Base-by-base conservation (phyloP, 768 basidiomycete species). In the Mycena maculata region DNA sequence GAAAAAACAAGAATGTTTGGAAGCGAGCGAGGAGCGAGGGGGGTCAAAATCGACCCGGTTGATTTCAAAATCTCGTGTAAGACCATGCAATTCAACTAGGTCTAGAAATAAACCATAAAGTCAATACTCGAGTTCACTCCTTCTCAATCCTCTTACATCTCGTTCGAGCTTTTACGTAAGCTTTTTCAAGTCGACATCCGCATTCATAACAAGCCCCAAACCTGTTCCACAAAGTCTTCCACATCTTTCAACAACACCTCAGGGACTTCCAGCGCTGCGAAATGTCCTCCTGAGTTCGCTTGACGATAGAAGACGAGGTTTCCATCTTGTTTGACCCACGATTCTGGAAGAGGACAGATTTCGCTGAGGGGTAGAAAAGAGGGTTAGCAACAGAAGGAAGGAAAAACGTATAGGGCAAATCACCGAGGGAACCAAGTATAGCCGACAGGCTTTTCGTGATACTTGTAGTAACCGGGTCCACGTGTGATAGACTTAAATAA, bases 251-350 rank as follows among this genome's bases (percentile, higher is more conserved):
- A 60, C 47, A 60, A 60, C 36, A 60, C 44, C 58, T 60, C 58
- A 23, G 58, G 58, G 45, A 60, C 58, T 36, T 60, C 58, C 47
- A 60, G 45, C 22, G 58, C 58, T 33, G 58, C 58, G 58, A 60
- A 60, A 60, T 60, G 58, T 27, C 58, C 58, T 38, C 58, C 58
- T 27, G 58, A 48, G 48, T 60, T 60, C 33, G 58, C 58, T 49
- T 60, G 58, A 20, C 58, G 58, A 60, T 60, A 60, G 47, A 60
- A 60, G 58, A 60, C 58, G 58, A 60, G 58, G 36, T 60, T 60
- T 48, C 45, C 58, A 25, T 60, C 58, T 49, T 60, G 13, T 45
- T 60, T 39, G 58, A 49, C 33, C 58, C 45, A 60, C 58, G 58
- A 60, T 60, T 60, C 36, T 45, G 58, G 58, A 36, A 60, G 23